These are phyloP conservation scores for Aspergillus olivimuriae DNA, from an alignment of 495 filamentous ascomycete species.

Conservation along the genomic window DNA sequence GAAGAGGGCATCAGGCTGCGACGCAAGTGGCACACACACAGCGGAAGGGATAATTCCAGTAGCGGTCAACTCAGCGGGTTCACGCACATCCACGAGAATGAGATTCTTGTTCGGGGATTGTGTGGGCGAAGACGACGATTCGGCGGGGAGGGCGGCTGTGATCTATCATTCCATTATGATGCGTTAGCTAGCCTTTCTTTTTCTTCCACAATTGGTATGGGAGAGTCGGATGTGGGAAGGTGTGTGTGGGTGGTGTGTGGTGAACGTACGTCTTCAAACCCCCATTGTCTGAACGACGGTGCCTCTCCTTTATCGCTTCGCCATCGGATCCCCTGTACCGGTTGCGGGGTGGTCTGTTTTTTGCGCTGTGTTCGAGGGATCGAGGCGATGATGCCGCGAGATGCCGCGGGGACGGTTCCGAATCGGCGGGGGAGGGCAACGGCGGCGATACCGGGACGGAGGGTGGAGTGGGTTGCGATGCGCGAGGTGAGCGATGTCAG, in stretches of 20 bases:
- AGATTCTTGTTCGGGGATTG: constrained; percentile 21
- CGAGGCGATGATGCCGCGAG: background rate
- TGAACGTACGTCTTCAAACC: constrained; percentile 40
- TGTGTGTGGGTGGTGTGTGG: too few species aligned
- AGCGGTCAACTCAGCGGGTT: constrained; percentile 64
- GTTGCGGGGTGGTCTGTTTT: background rate
- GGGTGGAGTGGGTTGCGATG: constrained; percentile 9
- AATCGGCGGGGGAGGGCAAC: background rate
- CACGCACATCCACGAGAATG: constrained; percentile 67
- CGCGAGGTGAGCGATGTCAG: constrained; percentile 9
- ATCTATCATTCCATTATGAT: too few species aligned
- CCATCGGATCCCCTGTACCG: constrained; percentile 20
- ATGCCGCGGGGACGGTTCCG: too few species aligned
- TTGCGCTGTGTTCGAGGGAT: too few species aligned
- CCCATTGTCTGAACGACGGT: constrained; percentile 25
- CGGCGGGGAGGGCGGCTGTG: constrained; percentile 28
- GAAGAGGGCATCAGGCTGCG: constrained; percentile 70
- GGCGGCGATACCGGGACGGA: too few species aligned
- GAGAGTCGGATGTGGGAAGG: constrained; percentile 1
- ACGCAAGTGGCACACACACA: constrained; percentile 70
- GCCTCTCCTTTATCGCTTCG: constrained; percentile 14
- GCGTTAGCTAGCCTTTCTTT: too few species aligned
- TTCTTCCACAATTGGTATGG: background rate
- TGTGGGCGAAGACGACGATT: constrained; percentile 11
- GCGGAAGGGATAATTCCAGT: constrained; percentile 75